Conservation (phyloP, 371 early-diverging fungal genomes). For the Phascolomyces articulosus region DNA sequence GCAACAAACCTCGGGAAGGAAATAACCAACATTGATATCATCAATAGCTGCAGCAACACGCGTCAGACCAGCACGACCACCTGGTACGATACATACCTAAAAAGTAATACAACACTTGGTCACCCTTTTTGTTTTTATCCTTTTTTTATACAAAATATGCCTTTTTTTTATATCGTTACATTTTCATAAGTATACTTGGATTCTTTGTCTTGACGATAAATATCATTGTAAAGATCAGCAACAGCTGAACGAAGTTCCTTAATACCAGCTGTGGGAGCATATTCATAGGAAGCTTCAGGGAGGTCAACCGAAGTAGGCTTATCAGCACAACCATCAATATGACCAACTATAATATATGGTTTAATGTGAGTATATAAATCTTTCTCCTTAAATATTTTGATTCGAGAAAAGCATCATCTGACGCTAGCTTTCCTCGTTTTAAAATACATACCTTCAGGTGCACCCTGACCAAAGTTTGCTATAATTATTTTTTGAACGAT, state of each 20-base stretch:
- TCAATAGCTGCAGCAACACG: slow-evolving; percentile 54
- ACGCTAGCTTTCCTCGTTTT: neutral
- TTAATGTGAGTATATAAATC: too few species aligned
- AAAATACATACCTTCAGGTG: slow-evolving; percentile 61
- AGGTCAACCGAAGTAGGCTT: slow-evolving; percentile 32
- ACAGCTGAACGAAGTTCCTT: slow-evolving; percentile 45
- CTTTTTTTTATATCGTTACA: slow-evolving; percentile 19
- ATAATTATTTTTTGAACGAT: too few species aligned
- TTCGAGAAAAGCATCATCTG: neutral
- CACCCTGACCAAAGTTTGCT: slow-evolving; percentile 61
- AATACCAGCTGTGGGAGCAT: slow-evolving; percentile 52
- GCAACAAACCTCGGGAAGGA: slow-evolving; percentile 45
- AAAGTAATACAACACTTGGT: neutral
- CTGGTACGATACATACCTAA: slow-evolving; percentile 54
- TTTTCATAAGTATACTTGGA: slow-evolving; percentile 53
- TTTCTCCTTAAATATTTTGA: neutral
- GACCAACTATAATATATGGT: slow-evolving; percentile 27
- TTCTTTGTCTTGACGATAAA: slow-evolving; percentile 41
- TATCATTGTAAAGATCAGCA: slow-evolving; percentile 53
- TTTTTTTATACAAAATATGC: neutral
- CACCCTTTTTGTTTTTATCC: neutral
- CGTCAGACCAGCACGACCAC: slow-evolving; percentile 57
- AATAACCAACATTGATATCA: slow-evolving; percentile 56
- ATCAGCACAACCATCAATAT: slow-evolving; percentile 44
- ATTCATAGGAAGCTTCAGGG: slow-evolving; percentile 26